Percentiles rank a stretch among this genome's conserved stretches.
phyloP scores from a whole-genome alignment of 192 early-diverging fungal species.

The Podochytrium sp. region DNA sequence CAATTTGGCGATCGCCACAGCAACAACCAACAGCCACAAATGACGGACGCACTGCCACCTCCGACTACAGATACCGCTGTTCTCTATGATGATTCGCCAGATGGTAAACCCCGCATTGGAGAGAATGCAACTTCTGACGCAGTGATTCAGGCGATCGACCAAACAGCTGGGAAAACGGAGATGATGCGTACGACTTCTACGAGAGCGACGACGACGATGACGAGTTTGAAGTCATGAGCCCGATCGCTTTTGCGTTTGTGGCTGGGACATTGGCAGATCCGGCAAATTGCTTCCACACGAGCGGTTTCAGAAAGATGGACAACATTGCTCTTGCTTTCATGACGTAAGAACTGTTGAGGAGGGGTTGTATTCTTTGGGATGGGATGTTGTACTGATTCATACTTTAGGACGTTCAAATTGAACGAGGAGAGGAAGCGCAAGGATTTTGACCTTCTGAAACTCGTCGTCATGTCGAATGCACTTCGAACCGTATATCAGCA shows the following conservation, averaged over 20 bases:
- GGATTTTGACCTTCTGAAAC: constrained; percentile 14
- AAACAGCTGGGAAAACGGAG: constrained; percentile 11
- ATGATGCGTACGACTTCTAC: not conserved
- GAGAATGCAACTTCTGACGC: too few species aligned
- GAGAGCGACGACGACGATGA: constrained; percentile 8
- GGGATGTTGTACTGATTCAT: not conserved
- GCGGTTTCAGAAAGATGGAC: not conserved
- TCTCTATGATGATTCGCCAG: not conserved
- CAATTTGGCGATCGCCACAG: too few species aligned
- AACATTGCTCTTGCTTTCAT: constrained; percentile 8
- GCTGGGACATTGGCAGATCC: constrained; percentile 7
- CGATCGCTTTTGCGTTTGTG: constrained; percentile 10
- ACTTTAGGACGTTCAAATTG: constrained; percentile 18
- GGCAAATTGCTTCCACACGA: not conserved
- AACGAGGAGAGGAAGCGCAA: constrained; percentile 24
- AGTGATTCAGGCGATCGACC: too few species aligned
- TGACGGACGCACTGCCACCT: too few species aligned
- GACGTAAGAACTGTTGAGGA: constrained; percentile 6
- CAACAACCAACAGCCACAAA: too few species aligned
- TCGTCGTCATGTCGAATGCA: constrained; percentile 15
- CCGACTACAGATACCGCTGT: too few species aligned
- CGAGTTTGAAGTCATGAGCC: constrained; percentile 16
- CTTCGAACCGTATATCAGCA: constrained; percentile 10
- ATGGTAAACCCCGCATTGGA: too few species aligned
- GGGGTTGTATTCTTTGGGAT: not conserved